Base-by-base conservation (phyloP, 371 early-diverging fungal species). In the Mucor circinelloides region DNA sequence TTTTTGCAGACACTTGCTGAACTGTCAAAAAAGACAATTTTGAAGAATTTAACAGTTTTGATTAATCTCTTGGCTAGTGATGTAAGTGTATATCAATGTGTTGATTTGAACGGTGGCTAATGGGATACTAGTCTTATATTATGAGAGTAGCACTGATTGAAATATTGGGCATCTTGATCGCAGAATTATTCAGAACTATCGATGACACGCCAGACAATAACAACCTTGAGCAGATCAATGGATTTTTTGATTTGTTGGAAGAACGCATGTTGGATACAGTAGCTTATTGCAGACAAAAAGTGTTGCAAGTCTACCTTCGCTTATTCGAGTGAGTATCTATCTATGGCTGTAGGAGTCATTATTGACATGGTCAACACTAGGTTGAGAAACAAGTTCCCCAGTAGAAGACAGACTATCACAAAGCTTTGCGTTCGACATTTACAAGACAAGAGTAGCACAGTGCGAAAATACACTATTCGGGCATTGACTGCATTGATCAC, bases 251-350 rank as follows among this genome's bases (percentile, higher is more conserved):
- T 71, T 84, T 95, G 50, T 73, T 98, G 50, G 91, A 94, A 69
- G 96, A 97, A 71, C 88, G 97, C 19, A 95, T 95, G 85, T 82
- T 90, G 65, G 99, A 98, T 77, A 82, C 84, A 27, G 92, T 90
- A 66, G 84, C 90, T 10, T 91, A 90, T 74, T 90, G 91, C 9
- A 89, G 99, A 38, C 87, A 91, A 30, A 95, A 92, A 75, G 91
- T 96, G 0, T 71, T 98, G n/a, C 95, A 97, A 71, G 88, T 93
- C 8, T 87, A 93, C 44, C 73, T 87, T n/a, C 88, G 87, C 65
- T 80, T 98, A 27, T 85, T 93, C 61, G 92, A 94, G 90, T 93
- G 86, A 69, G 88, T 62, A 10, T 19, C 27, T 30, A 3, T 21
- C n/a, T 56, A n/a, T n/a, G n/a, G 17, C 8, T 44, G 30, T 27